Percentiles rank a stretch among this genome's conserved stretches.
These are phyloP conservation scores for Dendrothele bispora DNA, from an alignment of 768 basidiomycete genomes.

Conservation along the genomic window DNA sequence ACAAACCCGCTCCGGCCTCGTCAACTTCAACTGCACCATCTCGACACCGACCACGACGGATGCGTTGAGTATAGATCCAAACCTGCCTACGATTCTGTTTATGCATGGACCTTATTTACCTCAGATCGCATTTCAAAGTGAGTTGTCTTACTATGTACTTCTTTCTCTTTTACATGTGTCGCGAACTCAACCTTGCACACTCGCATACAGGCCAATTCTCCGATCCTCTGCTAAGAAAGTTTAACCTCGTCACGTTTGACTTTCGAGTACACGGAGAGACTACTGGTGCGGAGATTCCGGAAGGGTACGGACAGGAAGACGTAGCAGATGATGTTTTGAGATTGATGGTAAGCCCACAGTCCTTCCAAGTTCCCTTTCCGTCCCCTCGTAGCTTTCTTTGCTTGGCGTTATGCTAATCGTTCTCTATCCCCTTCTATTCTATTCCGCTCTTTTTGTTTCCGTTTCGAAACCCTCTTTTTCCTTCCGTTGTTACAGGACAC, in stretches of 20 bases:
- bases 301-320: slow-evolving; percentile 25
- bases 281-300: slow-evolving; percentile 21
- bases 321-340: slow-evolving; percentile 30
- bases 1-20: background rate
- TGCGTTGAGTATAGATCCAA: background rate
- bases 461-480: no score
- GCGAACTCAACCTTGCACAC: background rate
- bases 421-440: no score
- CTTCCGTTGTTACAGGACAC: slow-evolving; percentile 26
- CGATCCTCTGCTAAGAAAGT: slow-evolving; percentile 31
- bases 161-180: background rate
- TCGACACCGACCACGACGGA: background rate
- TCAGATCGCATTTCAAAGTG: slow-evolving; percentile 1
- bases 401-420: no score
- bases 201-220: background rate
- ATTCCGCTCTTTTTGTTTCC: no score
- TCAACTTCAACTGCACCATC: slow-evolving; percentile 8
- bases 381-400: no score
- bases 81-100: slow-evolving; percentile 6
- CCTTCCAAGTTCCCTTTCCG: no score
- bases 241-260: slow-evolving; percentile 38
- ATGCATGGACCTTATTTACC: background rate
- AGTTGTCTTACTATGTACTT: background rate
- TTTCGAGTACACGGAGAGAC: slow-evolving; percentile 34
- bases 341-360: slow-evolving; percentile 27